A percentile compares a stretch with the other conserved stretches of the same genome.
phyloP scores from a whole-genome alignment of 2,329 filamentous ascomycete genomes.

The Fusarium marasasianum region DNA sequence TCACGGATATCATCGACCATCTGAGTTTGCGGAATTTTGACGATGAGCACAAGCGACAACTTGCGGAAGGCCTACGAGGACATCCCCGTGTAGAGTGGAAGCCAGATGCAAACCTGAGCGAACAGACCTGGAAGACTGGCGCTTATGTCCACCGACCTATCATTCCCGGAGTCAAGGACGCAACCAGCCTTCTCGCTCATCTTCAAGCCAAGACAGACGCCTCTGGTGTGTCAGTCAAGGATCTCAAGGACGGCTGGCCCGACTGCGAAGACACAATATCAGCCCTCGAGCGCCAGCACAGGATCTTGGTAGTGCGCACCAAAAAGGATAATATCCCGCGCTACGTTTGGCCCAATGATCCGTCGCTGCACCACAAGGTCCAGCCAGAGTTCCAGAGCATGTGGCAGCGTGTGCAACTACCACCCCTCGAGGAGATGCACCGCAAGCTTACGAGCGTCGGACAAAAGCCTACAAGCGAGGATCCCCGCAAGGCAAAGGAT shows the following conservation, averaged over 20 bases:
- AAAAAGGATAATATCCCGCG: slow-evolving; percentile 91
- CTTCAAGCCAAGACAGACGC: slow-evolving; percentile 85
- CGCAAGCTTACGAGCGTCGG: slow-evolving; percentile 79
- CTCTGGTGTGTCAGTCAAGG: slow-evolving; percentile 83
- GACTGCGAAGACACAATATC: slow-evolving; percentile 83
- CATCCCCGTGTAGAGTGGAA: slow-evolving; percentile 69
- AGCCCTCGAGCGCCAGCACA: slow-evolving; percentile 78
- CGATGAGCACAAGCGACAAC: slow-evolving; percentile 68
- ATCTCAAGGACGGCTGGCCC: slow-evolving; percentile 96
- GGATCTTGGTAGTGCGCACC: slow-evolving; percentile 85
- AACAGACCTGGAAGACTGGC: slow-evolving; percentile 72
- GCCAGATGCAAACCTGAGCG: slow-evolving; percentile 67
- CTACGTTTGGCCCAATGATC: slow-evolving; percentile 90
- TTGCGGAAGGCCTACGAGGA: slow-evolving; percentile 74
- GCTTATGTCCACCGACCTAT: slow-evolving; percentile 86
- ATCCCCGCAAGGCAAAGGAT: slow-evolving; percentile 63
- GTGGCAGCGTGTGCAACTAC: slow-evolving; percentile 84
- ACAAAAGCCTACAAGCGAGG: slow-evolving; percentile 85
- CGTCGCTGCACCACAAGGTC: slow-evolving; percentile 77
- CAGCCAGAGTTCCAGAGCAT: slow-evolving; percentile 84
- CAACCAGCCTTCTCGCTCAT: slow-evolving; percentile 79
- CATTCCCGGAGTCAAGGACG: slow-evolving; percentile 80
- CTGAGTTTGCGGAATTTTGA: slow-evolving; percentile 74
- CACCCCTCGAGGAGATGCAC: slow-evolving; percentile 78
- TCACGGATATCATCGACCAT: slow-evolving; percentile 82